Conservation (phyloP, 768 basidiomycete species). For the Scleroderma citrinum region DNA sequence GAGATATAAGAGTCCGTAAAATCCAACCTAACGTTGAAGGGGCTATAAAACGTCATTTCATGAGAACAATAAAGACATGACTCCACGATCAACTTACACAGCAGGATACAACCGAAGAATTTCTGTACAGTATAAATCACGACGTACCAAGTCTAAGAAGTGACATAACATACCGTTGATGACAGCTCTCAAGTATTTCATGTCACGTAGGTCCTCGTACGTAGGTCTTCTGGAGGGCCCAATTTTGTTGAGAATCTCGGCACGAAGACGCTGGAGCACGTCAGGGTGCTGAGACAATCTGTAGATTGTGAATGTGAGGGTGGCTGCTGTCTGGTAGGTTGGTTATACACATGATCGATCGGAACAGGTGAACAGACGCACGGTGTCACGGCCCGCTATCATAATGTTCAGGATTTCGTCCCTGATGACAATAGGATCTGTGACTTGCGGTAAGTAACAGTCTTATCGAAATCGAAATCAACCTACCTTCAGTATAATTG, state of each 20-base stretch:
- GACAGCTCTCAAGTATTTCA: constrained; percentile 38
- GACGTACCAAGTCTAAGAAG: not conserved
- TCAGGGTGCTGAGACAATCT: constrained; percentile 25
- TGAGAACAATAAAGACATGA: not conserved
- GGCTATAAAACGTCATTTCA: constrained; percentile 8
- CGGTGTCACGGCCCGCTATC: constrained; percentile 33
- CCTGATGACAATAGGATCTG: constrained; percentile 27
- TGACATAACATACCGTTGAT: constrained; percentile 24
- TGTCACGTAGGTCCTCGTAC: constrained; percentile 26
- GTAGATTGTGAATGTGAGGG: constrained; percentile 26
- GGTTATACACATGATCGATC: not conserved
- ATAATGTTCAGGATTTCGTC: constrained; percentile 35
- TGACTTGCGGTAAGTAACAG: not conserved
- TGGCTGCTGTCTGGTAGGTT: constrained; percentile 22
- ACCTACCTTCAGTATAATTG: constrained; percentile 22
- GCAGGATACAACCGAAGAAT: constrained; percentile 25
- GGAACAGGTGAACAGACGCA: constrained; percentile 3
- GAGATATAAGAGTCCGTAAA: not conserved
- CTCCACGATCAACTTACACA: constrained; percentile 19
- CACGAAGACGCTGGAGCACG: constrained; percentile 23
- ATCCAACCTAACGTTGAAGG: constrained; percentile 20
- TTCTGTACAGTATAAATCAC: constrained; percentile 13
- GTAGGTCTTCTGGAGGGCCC: constrained; percentile 26
- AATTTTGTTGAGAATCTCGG: constrained; percentile 24
- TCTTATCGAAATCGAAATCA: not conserved